Percentiles rank a stretch among this genome's conserved stretches.
Evolutionary conservation across 2,329 filamentous ascomycete genomes (phyloP).

Genomic region (Claviceps citrina): DNA sequence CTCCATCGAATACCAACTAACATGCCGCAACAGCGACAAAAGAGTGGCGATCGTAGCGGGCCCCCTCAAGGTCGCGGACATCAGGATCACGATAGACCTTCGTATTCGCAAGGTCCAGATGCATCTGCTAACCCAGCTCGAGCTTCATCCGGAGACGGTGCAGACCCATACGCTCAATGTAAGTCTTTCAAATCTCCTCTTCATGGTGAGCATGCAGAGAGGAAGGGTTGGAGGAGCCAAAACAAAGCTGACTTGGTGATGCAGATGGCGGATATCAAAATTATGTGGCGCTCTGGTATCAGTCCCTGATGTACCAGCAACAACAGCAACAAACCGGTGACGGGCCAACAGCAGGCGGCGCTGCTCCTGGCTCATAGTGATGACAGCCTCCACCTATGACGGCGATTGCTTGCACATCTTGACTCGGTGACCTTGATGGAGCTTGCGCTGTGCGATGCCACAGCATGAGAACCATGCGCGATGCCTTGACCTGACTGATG

Average conservation of each 20-base stretch:
- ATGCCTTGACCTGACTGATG: conserved; percentile 21
- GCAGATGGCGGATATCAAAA: conserved; percentile 67
- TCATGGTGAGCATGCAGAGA: neutral
- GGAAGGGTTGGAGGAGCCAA: too few species aligned
- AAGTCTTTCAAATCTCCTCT: conserved; percentile 17
- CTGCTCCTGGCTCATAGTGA: conserved; percentile 24
- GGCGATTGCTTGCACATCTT: conserved; percentile 10
- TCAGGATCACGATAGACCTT: conserved; percentile 40
- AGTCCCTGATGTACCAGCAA: conserved; percentile 39
- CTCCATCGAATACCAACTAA: neutral
- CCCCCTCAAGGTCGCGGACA: conserved; percentile 26
- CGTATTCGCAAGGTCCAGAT: conserved; percentile 33
- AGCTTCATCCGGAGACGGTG: conserved; percentile 32
- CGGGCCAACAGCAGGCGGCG: conserved; percentile 20
- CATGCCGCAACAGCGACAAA: conserved; percentile 32
- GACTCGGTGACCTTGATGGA: conserved; percentile 21
- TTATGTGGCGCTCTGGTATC: conserved; percentile 69
- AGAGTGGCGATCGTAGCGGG: conserved; percentile 31
- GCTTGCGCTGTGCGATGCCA: conserved; percentile 8
- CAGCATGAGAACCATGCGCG: conserved; percentile 10
- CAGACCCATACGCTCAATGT: conserved; percentile 64
- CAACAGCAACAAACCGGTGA: conserved; percentile 24
- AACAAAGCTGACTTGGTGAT: conserved; percentile 9
- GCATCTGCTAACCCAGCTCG: conserved; percentile 26
- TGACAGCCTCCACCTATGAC: conserved; percentile 6